These are phyloP conservation scores for Ustulina deusta DNA, from an alignment of 2,329 filamentous ascomycete species.

Conservation along the genomic window DNA sequence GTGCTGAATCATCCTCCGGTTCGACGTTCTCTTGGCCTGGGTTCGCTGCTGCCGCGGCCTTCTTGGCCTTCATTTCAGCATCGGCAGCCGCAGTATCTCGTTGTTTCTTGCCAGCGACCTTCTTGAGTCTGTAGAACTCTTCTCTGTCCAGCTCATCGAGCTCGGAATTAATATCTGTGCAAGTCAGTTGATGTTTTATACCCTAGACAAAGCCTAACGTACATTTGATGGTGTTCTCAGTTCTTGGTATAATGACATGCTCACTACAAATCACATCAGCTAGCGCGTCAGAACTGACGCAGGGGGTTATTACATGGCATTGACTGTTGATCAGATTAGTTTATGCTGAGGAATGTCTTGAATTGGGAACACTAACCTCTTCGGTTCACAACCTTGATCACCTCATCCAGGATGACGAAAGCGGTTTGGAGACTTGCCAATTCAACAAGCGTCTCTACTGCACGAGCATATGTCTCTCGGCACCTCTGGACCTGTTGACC, in stretches of 20 bases:
- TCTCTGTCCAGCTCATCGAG: conserved; percentile 97
- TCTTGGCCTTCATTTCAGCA: conserved; percentile 80
- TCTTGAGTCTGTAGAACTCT: conserved; percentile 98
- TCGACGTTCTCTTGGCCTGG: conserved; percentile 55
- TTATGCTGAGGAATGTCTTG: not conserved
- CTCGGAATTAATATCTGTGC: conserved; percentile 91
- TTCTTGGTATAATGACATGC: conserved; percentile 96
- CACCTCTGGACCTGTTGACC: conserved; percentile 97
- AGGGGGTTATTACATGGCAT: conserved; percentile 77
- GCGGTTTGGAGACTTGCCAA: conserved; percentile 96
- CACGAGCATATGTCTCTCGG: conserved; percentile 93
- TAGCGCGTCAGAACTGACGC: not conserved
- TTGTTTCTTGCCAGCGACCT: conserved; percentile 88
- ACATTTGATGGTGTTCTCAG: conserved; percentile 99
- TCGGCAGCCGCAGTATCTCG: conserved; percentile 78
- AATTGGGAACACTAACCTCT: conserved; percentile 71
- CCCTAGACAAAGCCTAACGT: conserved; percentile 47
- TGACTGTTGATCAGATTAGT: conserved; percentile 69
- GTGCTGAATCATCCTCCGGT: conserved; percentile 57
- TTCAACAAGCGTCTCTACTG: conserved; percentile 95
- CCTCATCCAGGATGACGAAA: conserved; percentile 97
- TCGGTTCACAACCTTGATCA: conserved; percentile 98
- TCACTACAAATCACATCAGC: conserved; percentile 64
- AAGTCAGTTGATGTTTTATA: conserved; percentile 16
- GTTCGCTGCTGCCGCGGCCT: conserved; percentile 59